These are phyloP conservation scores for Mayamaea pseudoterrestris DNA, from an alignment of 108 stramenopile genomes.

Conservation along the genomic window DNA sequence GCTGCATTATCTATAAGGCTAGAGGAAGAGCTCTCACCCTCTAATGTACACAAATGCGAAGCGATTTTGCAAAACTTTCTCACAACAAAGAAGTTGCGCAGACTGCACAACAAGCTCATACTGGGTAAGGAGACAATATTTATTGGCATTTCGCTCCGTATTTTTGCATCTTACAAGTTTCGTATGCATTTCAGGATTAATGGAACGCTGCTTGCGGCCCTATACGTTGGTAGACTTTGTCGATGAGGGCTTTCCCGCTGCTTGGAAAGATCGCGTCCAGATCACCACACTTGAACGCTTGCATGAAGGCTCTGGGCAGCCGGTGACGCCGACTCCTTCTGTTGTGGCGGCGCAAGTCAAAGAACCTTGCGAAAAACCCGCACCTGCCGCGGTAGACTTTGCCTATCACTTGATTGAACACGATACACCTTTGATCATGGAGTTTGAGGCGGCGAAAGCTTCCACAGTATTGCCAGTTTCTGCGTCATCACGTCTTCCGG, in stretches of 20 bases:
- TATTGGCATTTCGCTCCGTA: not conserved
- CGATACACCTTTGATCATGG: too few relatives aligned
- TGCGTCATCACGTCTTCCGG: too few relatives aligned
- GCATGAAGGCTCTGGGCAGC: too few relatives aligned
- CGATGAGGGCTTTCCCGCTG: conserved; percentile 4
- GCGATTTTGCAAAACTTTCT: conserved; percentile 35
- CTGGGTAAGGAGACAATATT: conserved; percentile 31
- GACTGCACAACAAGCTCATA: conserved; percentile 66
- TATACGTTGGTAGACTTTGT: too few relatives aligned
- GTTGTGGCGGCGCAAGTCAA: too few relatives aligned
- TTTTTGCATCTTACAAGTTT: not conserved
- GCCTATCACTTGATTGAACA: too few relatives aligned
- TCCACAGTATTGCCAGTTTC: too few relatives aligned
- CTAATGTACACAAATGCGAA: conserved; percentile 13
- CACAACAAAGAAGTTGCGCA: conserved; percentile 41
- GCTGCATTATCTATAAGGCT: conserved; percentile 30
- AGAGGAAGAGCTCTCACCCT: conserved; percentile 8
- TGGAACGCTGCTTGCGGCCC: conserved; percentile 20
- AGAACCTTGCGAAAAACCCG: too few relatives aligned
- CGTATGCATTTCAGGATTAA: conserved; percentile 11
- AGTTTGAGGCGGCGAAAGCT: too few relatives aligned
- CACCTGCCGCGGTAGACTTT: too few relatives aligned
- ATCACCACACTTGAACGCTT: not conserved
- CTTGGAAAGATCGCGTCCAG: conserved; percentile 7
- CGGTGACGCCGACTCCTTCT: too few relatives aligned